A percentile compares a stretch with the other conserved stretches of the same genome.
Evolutionary conservation across 352 stramenopile species (phyloP).

Genomic region (Phytopythium helicoides): DNA sequence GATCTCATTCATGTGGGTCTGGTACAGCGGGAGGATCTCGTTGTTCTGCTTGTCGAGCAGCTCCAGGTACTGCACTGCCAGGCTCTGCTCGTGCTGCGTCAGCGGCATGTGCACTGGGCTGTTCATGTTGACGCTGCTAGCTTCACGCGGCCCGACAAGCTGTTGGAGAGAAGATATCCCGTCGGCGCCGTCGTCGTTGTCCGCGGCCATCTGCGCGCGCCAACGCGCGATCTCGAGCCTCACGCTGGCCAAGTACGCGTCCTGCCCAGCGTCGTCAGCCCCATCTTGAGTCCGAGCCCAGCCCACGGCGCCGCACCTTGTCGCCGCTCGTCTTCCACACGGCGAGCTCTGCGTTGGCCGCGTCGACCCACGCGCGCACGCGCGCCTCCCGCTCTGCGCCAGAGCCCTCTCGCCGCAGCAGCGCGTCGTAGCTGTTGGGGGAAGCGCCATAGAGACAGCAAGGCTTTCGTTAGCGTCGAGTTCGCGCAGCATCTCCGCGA

Average conservation of each 20-base stretch:
- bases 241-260: slow-evolving; percentile 3
- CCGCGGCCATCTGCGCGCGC: slow-evolving; percentile 2
- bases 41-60: slow-evolving; percentile 10
- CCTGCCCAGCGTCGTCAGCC: not conserved
- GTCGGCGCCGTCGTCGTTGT: not conserved
- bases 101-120: not conserved
- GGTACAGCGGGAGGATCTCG: slow-evolving; percentile 8
- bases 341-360: slow-evolving; percentile 5
- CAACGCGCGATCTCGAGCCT: slow-evolving; percentile 2
- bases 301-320: not conserved
- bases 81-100: slow-evolving; percentile 4
- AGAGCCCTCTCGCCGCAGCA: not conserved
- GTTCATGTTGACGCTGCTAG: too few species aligned
- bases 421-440: not conserved
- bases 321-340: slow-evolving; percentile 1
- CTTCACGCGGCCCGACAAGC: too few species aligned
- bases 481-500: too few species aligned
- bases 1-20: slow-evolving; percentile 41
- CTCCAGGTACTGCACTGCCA: not conserved
- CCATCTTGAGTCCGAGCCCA: too few species aligned
- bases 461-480: not conserved
- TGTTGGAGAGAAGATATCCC: too few species aligned
- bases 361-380: slow-evolving; percentile 5
- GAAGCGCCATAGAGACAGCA: not conserved
- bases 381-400: not conserved